A percentile compares a stretch with the other conserved stretches of the same genome.
Evolutionary conservation across 1,284 basidiomycete genomes (phyloP).

Genomic region (Cutaneotrichosporon daszewskae): DNA sequence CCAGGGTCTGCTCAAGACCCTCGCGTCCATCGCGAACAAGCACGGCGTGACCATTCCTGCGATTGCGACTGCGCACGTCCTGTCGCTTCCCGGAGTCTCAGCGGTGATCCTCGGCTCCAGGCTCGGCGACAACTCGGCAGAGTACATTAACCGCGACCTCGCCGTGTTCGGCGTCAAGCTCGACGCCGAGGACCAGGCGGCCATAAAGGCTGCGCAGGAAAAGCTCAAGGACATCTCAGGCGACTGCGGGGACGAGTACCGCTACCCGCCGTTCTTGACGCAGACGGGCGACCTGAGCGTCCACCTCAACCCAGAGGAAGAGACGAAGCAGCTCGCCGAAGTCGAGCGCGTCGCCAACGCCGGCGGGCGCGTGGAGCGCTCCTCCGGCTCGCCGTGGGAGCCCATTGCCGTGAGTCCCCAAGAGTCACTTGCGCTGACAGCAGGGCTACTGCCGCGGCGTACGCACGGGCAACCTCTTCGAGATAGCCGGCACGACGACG

Average conservation of each 20-base stretch:
- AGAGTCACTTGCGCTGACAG: neutral
- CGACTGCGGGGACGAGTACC: slow-evolving; percentile 12
- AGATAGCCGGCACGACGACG: slow-evolving; percentile 12
- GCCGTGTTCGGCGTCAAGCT: slow-evolving; percentile 1
- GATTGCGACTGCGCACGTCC: slow-evolving; percentile 14
- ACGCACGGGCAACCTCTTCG: slow-evolving; percentile 6
- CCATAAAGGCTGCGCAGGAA: slow-evolving; percentile 1
- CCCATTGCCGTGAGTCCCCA: slow-evolving; percentile 10
- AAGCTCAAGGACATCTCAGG: neutral
- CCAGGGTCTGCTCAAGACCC: slow-evolving; percentile 10
- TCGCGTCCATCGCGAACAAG: slow-evolving; percentile 11
- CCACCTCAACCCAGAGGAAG: neutral
- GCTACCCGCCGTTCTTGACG: slow-evolving; percentile 10
- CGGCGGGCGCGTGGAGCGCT: slow-evolving; percentile 5
- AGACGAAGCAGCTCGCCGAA: neutral
- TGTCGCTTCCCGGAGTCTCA: slow-evolving; percentile 13
- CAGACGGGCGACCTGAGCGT: neutral
- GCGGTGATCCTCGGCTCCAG: slow-evolving; percentile 17
- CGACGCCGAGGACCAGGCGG: slow-evolving; percentile 2
- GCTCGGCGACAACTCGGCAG: neutral
- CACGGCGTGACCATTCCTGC: slow-evolving; percentile 13
- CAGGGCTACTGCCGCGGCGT: slow-evolving; percentile 10
- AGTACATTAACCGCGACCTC: neutral
- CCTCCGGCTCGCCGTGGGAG: slow-evolving; percentile 10
- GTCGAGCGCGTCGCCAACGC: slow-evolving; percentile 2